These are phyloP conservation scores for Phyllosticta capitalensis DNA, from an alignment of 2,329 filamentous ascomycete species.

Conservation along the genomic window DNA sequence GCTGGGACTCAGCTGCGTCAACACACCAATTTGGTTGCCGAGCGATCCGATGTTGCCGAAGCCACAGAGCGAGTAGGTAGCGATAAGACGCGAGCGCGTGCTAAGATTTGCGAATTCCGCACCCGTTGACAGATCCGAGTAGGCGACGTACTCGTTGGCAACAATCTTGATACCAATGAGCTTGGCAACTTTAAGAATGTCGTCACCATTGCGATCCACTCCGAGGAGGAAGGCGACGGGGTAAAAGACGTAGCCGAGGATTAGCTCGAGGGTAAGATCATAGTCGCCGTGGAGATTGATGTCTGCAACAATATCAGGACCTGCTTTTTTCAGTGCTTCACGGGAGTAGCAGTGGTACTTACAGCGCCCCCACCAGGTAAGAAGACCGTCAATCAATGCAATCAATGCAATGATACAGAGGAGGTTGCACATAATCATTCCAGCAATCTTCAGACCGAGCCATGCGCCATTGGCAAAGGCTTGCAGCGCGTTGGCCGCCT, in stretches of 20 bases:
- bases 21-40: conserved; percentile 81
- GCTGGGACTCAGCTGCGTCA: conserved; percentile 68
- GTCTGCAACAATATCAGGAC: conserved; percentile 26
- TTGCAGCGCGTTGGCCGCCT: conserved; percentile 70
- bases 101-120: conserved; percentile 50
- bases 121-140: conserved; percentile 45
- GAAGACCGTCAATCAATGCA: conserved; percentile 61
- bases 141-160: conserved; percentile 74
- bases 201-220: conserved; percentile 51
- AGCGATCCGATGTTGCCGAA: conserved; percentile 76
- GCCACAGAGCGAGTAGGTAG: conserved; percentile 72
- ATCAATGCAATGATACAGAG: conserved; percentile 75
- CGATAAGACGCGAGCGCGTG: conserved; percentile 66
- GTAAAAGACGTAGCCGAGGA: conserved; percentile 69
- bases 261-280: conserved; percentile 62
- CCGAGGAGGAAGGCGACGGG: conserved; percentile 74
- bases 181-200: conserved; percentile 61
- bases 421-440: conserved; percentile 71
- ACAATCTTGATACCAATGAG: conserved; percentile 82
- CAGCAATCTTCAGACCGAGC: conserved; percentile 78
- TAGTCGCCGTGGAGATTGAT: conserved; percentile 59
- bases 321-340: background rate
- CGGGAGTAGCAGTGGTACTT: background rate
- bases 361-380: conserved; percentile 73
- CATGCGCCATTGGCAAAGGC: conserved; percentile 78